phyloP scores from a whole-genome alignment of 148 eudicot species.

The Rhododendron mucronatum region DNA sequence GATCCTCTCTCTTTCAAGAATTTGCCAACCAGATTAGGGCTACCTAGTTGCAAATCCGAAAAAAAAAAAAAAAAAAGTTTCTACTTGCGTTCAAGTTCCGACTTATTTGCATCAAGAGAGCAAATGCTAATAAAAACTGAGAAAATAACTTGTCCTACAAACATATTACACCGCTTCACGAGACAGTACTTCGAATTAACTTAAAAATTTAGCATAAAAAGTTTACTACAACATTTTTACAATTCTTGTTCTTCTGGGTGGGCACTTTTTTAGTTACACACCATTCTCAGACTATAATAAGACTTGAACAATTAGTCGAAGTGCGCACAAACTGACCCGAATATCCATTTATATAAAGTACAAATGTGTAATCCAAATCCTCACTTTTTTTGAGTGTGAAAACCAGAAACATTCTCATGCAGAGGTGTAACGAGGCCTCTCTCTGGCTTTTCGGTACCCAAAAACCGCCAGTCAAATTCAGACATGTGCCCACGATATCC shows the following conservation, averaged over 20 bases:
- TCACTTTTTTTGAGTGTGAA: not conserved
- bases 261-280: not conserved
- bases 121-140: not conserved
- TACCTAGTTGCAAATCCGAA: not conserved
- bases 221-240: not conserved
- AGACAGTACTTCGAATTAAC: not conserved
- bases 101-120: too few species aligned
- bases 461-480: not conserved
- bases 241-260: not conserved
- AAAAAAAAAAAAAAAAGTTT: too few species aligned
- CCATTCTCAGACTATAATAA: not conserved
- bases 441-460: not conserved
- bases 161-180: not conserved
- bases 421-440: not conserved
- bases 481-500: slow-evolving; percentile 24
- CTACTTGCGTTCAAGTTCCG: too few species aligned
- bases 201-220: too few species aligned
- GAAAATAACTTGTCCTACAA: not conserved
- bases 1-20: not conserved
- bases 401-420: not conserved
- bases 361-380: not conserved
- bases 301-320: not conserved
- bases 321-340: too few species aligned
- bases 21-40: not conserved
- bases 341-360: not conserved